Base-by-base conservation (phyloP, 1,284 basidiomycete genomes). In the Vanrija humicola region DNA sequence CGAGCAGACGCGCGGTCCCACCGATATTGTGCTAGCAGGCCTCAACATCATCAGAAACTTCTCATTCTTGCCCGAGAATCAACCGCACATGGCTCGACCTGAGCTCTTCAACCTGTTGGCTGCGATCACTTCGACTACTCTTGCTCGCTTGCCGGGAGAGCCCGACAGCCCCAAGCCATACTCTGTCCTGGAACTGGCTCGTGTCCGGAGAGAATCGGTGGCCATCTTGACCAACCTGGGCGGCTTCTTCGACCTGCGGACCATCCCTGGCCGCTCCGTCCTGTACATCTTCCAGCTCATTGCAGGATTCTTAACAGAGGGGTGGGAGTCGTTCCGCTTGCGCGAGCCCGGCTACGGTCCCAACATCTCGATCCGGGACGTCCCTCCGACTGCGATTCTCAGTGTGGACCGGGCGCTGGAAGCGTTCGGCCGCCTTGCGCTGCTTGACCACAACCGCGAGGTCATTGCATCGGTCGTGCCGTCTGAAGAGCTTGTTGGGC, bases 1-100 rank as follows among this genome's bases (percentile, higher is more conserved):
- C 28, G 65, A 63, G 42, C 48, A 52, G 25, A 67, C 64, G 1
- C 62, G 64, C 14, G 65, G 68, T 10, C 42, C 58, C 40, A 75
- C 73, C 4, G 86, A 88, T 56, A 76, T 86, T 48, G 81, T 94
- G 43, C 80, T 92, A 28, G 79, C 86, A 1, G 80, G 89, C 43
- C 73, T 87, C 46, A 92, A 89, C 68, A 86, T 98, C 63, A 78
- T 98, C 49, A 88, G 91, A 48, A 97, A 96, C 76, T 81, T 96
- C 60, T 85, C 90, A 7, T 79, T 84, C 52, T 79, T 87, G 59
- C 78, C 79, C 5, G 88, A 93, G 56, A 97, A 96, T 67, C 77
- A 81, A 54, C 77, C 78, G 28, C 85, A 83, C 67, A 80, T 96
- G 71, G 83, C 86, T 4, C 80, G 79, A 23, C 80, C 82, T 6